Evolutionary conservation across 1,284 basidiomycete species (phyloP).

Genomic region (Rhodotorula sp.): DNA sequence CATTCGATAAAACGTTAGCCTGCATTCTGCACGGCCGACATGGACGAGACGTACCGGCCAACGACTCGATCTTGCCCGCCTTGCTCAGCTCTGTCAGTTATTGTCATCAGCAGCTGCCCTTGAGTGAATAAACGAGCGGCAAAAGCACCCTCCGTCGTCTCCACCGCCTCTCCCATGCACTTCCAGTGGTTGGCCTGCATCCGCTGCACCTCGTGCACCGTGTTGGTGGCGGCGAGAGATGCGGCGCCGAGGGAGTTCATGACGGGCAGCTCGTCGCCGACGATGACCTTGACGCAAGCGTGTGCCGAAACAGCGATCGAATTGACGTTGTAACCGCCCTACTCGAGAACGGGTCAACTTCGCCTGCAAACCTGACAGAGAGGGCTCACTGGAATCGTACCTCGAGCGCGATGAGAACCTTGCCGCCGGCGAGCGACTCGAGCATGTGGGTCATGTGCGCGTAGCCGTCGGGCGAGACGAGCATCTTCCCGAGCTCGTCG

Average conservation of each 20-base stretch:
- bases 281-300: slow-evolving; percentile 78
- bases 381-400: slow-evolving; percentile 54
- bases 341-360: slow-evolving; percentile 12
- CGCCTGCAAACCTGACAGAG: neutral
- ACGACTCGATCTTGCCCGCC: slow-evolving; percentile 42
- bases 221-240: slow-evolving; percentile 75
- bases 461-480: slow-evolving; percentile 89
- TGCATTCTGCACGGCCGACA: neutral
- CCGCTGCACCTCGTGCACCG: slow-evolving; percentile 79
- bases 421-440: slow-evolving; percentile 81
- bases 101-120: neutral
- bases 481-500: slow-evolving; percentile 85
- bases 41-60: slow-evolving; percentile 14
- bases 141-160: slow-evolving; percentile 7
- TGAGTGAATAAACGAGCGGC: neutral
- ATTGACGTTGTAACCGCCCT: slow-evolving; percentile 95
- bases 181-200: slow-evolving; percentile 92
- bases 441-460: slow-evolving; percentile 99
- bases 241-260: slow-evolving; percentile 66
- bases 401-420: slow-evolving; percentile 89
- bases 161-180: slow-evolving; percentile 56
- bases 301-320: slow-evolving; percentile 83
- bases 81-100: slow-evolving; percentile 31
- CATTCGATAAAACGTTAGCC: neutral
- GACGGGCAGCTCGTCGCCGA: slow-evolving; percentile 80